A percentile compares a stretch with the other conserved stretches of the same genome.
phyloP scores from a whole-genome alignment of 2,329 filamentous ascomycete species.

The Cercospora zeae-maydis region DNA sequence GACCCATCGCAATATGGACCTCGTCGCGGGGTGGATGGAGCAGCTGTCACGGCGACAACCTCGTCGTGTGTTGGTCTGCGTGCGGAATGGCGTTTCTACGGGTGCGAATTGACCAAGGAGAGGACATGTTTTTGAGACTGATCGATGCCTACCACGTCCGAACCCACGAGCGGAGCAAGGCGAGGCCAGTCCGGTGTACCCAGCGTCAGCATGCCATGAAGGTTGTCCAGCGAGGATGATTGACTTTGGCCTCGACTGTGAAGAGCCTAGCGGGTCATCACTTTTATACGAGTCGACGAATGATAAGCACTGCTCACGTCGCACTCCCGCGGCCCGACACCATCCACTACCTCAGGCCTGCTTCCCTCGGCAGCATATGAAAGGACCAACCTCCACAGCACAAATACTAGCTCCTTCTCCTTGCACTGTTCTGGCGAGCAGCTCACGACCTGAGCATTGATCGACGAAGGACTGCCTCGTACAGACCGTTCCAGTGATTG shows the following conservation, averaged over 20 bases:
- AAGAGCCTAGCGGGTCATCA: not conserved
- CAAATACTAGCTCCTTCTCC: not conserved
- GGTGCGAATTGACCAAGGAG: slow-evolving; percentile 22
- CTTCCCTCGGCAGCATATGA: slow-evolving; percentile 7
- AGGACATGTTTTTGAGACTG: slow-evolving; percentile 17
- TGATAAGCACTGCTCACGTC: not conserved
- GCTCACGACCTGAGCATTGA: not conserved
- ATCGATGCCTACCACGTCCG: slow-evolving; percentile 16
- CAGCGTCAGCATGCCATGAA: not conserved
- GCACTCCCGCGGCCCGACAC: not conserved
- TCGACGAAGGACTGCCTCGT: not conserved
- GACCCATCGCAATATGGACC: slow-evolving; percentile 14
- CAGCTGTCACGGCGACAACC: slow-evolving; percentile 6
- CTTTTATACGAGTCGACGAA: slow-evolving; percentile 13
- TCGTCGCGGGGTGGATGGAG: not conserved
- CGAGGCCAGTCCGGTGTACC: slow-evolving; percentile 3
- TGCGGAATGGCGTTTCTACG: slow-evolving; percentile 17
- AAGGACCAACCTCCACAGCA: not conserved
- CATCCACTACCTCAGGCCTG: not conserved
- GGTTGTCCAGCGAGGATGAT: not conserved
- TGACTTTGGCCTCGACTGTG: slow-evolving; percentile 6
- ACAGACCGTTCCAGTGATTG: not conserved
- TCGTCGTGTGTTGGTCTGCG: slow-evolving; percentile 7
- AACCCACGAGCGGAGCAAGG: slow-evolving; percentile 12
- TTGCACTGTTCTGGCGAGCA: not conserved